Evolutionary conservation across 2,329 filamentous ascomycete species (phyloP).

Genomic region (Sclerotinia minor): DNA sequence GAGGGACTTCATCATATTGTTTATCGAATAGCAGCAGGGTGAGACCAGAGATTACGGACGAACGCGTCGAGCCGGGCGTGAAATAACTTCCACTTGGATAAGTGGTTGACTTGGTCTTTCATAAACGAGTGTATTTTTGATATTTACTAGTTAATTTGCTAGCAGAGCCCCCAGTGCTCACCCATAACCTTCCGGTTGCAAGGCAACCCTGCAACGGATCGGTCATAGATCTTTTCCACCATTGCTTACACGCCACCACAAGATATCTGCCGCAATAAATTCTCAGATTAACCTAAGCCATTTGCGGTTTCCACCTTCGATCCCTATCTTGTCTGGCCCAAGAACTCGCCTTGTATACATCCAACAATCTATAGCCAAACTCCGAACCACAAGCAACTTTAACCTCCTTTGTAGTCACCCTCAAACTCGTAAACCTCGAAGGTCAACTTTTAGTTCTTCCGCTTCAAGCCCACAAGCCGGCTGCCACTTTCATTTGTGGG

Average conservation of each 20-base stretch:
- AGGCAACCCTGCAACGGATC: neutral
- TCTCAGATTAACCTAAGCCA: neutral
- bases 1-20: fast-evolving
- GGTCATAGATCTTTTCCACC: neutral
- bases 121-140: neutral
- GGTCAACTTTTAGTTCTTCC: neutral
- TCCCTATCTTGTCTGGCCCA: neutral
- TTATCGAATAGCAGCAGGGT: neutral
- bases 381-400: neutral
- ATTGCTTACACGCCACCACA: neutral
- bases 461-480: neutral
- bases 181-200: neutral
- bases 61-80: neutral
- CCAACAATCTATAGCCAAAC: neutral
- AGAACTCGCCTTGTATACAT: neutral
- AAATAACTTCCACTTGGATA: neutral
- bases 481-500: neutral
- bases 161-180: too few species aligned
- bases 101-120: neutral
- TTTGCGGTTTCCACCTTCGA: neutral
- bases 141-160: too few species aligned
- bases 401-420: neutral
- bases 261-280: neutral
- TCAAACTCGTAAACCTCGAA: neutral
- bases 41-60: neutral